Base-by-base conservation (phyloP, 2,329 filamentous ascomycete species). In the Monilinia laxa region DNA sequence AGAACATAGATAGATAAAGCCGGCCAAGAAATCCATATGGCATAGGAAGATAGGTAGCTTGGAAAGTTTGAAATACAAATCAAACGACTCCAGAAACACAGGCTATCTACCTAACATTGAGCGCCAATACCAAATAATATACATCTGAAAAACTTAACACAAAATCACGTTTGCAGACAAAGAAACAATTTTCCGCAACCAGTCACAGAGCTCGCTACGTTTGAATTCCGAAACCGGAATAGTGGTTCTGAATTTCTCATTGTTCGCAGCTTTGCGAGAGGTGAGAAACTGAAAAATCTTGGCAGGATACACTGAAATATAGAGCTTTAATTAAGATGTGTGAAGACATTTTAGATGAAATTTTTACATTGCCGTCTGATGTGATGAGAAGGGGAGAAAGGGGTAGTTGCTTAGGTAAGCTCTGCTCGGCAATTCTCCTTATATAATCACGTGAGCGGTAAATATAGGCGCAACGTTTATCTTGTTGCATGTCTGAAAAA, bases 211-310 rank as follows among this genome's bases (percentile, higher is more conserved):
- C 58, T 51, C 49, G 28, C 28, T 38, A 45, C n/a, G 28, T 38
- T 4, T 4, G 31, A 25, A 20, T 49, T 60, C 45, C n/a, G 58
- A 60, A 49, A 51, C 23, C 45, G 45, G 58, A 51, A 60, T 38
- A 20, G 45, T 60, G 45, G 28, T 11, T 20, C 49, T 60, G 58
- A 5, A 18, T 16, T 38, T 23, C 45, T 38, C 45, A 60, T 60
- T 60, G 58, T 60, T 60, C 45, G 45, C 58, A 51, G 45, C 58
- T 60, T 60, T 60, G 45, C 58, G 28, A 60, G 10, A 18, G 18
- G 7, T 9, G 3, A 20, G 3, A 25, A 18, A 12, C 10, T 6
- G 12, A 20, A 38, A 38, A 9, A 4, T 35, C 11, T 51, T 51
- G 0, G 12, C n/a, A 1, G 3, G 4, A 2, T 25, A 38, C 11